Conservation (phyloP, 345 rosid species). For the Citrus mangshanensis region DNA sequence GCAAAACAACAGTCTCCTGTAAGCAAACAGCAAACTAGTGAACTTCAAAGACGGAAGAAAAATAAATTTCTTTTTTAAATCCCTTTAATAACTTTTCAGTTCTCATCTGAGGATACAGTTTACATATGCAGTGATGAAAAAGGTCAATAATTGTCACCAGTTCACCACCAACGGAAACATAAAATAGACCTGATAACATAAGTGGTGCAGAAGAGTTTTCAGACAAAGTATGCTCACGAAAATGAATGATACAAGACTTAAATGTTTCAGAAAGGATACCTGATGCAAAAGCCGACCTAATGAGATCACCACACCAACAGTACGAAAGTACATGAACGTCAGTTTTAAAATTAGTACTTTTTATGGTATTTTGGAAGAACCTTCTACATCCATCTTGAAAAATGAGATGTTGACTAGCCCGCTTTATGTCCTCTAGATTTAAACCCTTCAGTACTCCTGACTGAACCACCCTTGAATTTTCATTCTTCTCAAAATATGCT, state of each 20-base stretch:
- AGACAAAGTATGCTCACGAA: not conserved
- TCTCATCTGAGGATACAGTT: not conserved
- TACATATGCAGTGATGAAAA: not conserved
- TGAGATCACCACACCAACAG: conserved; percentile 61
- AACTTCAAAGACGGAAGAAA: not conserved
- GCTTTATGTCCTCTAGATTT: conserved; percentile 44
- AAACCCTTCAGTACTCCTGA: conserved; percentile 54
- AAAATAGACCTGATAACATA: not conserved
- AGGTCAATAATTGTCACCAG: not conserved
- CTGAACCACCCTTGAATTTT: conserved; percentile 47
- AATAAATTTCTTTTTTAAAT: not conserved
- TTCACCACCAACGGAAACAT: not conserved
- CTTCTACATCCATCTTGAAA: conserved; percentile 50
- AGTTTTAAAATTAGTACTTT: conserved; percentile 27
- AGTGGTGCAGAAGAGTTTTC: not conserved
- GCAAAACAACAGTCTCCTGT: not conserved
- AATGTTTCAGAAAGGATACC: conserved; percentile 26
- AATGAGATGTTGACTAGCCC: conserved; percentile 37
- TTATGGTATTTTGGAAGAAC: conserved; percentile 36
- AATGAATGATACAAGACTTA: not conserved
- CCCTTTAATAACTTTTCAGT: not conserved
- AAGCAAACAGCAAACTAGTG: not conserved
- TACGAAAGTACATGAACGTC: conserved; percentile 46
- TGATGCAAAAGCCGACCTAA: conserved; percentile 49
- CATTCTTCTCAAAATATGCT: conserved; percentile 41